Percentiles rank a stretch among this genome's conserved stretches.
phyloP scores from a whole-genome alignment of 805 yeast genomes.

The Candida pseudofarinosa region DNA sequence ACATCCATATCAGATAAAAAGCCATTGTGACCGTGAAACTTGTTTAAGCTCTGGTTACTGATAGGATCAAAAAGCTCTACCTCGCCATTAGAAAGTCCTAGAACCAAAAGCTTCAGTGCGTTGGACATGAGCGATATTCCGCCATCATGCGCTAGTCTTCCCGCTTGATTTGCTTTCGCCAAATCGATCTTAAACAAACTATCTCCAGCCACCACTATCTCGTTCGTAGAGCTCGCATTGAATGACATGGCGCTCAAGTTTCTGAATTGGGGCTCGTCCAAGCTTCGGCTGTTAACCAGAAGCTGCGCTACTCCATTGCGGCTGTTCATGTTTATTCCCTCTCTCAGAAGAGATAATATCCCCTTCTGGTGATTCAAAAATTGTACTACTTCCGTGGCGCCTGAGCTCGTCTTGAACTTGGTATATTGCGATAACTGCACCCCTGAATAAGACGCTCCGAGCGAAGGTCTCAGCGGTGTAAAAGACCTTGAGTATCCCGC shows the following conservation, averaged over 20 bases:
- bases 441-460: slow-evolving; percentile 16
- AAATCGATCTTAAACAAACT: slow-evolving; percentile 30
- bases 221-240: slow-evolving; percentile 26
- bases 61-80: slow-evolving; percentile 63
- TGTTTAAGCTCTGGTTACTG: slow-evolving; percentile 42
- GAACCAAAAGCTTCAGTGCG: slow-evolving; percentile 46
- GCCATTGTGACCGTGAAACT: slow-evolving; percentile 58
- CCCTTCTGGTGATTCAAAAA: slow-evolving; percentile 29
- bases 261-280: slow-evolving; percentile 13
- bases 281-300: slow-evolving; percentile 11
- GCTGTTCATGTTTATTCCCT: slow-evolving; percentile 28
- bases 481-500: slow-evolving; percentile 44
- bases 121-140: slow-evolving; percentile 45
- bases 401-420: slow-evolving; percentile 23
- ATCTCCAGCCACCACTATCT: slow-evolving; percentile 25
- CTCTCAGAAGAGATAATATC: slow-evolving; percentile 29
- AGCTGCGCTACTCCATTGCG: slow-evolving; percentile 30
- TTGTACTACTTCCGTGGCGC: slow-evolving; percentile 24
- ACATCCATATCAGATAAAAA: slow-evolving; percentile 62
- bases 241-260: slow-evolving; percentile 29
- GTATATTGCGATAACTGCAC: slow-evolving; percentile 33
- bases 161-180: slow-evolving; percentile 21
- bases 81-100: slow-evolving; percentile 58
- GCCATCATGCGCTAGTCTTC: slow-evolving; percentile 36
- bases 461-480: slow-evolving; percentile 17